Evolutionary conservation across 2,329 filamentous ascomycete genomes (phyloP), one percentile per base, ranked within the genome.

Genomic region (Blastomyces gilchristii): DNA sequence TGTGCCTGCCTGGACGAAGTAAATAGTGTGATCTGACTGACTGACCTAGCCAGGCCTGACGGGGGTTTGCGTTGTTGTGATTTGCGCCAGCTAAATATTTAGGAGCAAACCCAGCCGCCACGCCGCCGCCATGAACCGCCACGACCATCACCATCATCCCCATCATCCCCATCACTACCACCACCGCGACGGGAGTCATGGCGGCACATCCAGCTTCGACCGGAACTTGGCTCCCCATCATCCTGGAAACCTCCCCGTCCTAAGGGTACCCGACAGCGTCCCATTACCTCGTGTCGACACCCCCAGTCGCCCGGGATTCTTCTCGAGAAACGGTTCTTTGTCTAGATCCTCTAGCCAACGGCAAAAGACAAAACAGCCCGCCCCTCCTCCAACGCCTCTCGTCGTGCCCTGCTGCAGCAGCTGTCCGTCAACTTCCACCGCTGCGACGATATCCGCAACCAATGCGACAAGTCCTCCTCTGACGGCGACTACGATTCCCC

Each of bases 261-360:
- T 31, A 0, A 31, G 41, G n/a, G 25, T 28, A 4, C 22, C 41
- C 9, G 41, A 45, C 57, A 47, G 31, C 12, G 14, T 34, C 57
- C 57, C 41, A 45, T 45, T 47, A 41, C 34, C 39, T 47, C 57
- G 41, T 16, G 57, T 45, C 41, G 57, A 58, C 16, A 47, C 41
- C 57, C 57, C 41, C 41, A 58, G 57, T n/a, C 57, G 57, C 31
- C 57, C 57, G 34, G 53, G 7, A 31, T 58, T 58, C 41, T 58
- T 58, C 22, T 58, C 57, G 8, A 45, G 57, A 45, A 45, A 12
- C 8, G 39, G 57, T 16, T 58, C 57, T 5, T 8, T 58, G 25
- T 58, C 41, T 16, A 58, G 57, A 47, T 58, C 57, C 12, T 31
- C 41, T 0, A 47, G 41, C 39, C 41, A 58, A n/a, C 57, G 41